phyloP scores from a whole-genome alignment of 495 filamentous ascomycete species.

The Friedmanniomyces simplex region DNA sequence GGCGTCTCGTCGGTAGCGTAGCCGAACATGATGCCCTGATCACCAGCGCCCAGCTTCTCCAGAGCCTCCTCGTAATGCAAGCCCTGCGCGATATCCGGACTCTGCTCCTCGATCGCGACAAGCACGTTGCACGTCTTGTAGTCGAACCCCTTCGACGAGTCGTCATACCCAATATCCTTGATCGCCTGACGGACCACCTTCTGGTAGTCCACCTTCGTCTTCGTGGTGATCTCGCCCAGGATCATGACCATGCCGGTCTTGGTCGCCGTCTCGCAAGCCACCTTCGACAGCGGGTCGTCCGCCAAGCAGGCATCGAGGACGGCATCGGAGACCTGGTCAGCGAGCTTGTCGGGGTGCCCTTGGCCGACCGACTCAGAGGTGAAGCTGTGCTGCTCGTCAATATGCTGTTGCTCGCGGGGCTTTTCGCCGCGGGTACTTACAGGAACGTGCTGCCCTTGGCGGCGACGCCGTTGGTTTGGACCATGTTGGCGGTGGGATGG shows the following conservation, averaged over 20 bases:
- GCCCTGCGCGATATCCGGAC: constrained; percentile 96
- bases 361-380: constrained; percentile 98
- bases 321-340: constrained; percentile 94
- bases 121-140: constrained; percentile 99
- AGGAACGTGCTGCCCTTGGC: constrained; percentile 36
- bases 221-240: constrained; percentile 98
- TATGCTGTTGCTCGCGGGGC: constrained; percentile 37
- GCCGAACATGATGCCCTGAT: constrained; percentile 99
- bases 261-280: constrained; percentile 96
- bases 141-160: constrained; percentile 95
- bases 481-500: constrained; percentile 43
- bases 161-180: constrained; percentile 97
- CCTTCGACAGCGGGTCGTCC: constrained; percentile 93
- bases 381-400: constrained; percentile 54
- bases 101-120: constrained; percentile 98
- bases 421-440: constrained; percentile 25
- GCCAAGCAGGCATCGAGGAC: constrained; percentile 94
- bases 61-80: constrained; percentile 93
- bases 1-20: constrained; percentile 99
- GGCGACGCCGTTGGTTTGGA: constrained; percentile 42
- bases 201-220: constrained; percentile 91
- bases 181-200: constrained; percentile 90
- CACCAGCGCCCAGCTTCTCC: constrained; percentile 96
- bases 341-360: constrained; percentile 40
- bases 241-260: constrained; percentile 99